Evolutionary conservation across 768 basidiomycete genomes (phyloP).

Genomic region (Amanita rubescens): DNA sequence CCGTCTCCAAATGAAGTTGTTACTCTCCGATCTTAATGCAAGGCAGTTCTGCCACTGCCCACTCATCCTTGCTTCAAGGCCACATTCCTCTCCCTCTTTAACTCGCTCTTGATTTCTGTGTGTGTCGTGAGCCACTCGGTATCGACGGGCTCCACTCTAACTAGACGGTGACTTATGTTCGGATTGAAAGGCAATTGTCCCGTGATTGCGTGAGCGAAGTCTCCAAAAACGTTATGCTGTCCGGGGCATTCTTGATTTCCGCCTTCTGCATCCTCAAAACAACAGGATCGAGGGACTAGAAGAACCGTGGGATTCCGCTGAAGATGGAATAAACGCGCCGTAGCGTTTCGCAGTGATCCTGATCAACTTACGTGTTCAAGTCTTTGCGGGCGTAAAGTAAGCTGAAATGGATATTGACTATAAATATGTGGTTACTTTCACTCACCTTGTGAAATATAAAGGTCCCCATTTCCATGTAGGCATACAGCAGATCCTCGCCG

Average conservation of each 20-base stretch:
- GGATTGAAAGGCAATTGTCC: too few relatives aligned
- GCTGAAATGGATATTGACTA: not conserved
- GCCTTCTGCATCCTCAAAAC: not conserved
- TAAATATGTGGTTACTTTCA: not conserved
- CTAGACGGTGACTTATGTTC: slow-evolving; percentile 4
- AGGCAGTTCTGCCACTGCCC: too few relatives aligned
- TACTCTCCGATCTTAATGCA: too few relatives aligned
- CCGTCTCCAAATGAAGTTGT: too few relatives aligned
- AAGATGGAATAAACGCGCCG: slow-evolving; percentile 1
- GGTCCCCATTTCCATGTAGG: not conserved
- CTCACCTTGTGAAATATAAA: not conserved
- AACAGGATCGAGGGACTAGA: not conserved
- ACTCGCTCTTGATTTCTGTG: too few relatives aligned
- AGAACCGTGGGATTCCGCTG: slow-evolving; percentile 8
- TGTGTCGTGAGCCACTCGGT: not conserved
- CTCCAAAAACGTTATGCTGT: slow-evolving; percentile 2
- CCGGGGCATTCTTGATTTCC: slow-evolving; percentile 4
- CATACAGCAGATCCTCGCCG: not conserved
- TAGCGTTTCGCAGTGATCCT: slow-evolving; percentile 3
- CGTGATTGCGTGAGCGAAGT: slow-evolving; percentile 4
- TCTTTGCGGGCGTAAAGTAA: slow-evolving; percentile 1
- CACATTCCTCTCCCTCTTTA: too few relatives aligned
- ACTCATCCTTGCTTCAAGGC: too few relatives aligned
- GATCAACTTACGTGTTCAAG: not conserved
- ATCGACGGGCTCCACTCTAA: slow-evolving; percentile 6